Evolutionary conservation across 441 rosid species (phyloP).

Genomic region (Brassica balearica): DNA sequence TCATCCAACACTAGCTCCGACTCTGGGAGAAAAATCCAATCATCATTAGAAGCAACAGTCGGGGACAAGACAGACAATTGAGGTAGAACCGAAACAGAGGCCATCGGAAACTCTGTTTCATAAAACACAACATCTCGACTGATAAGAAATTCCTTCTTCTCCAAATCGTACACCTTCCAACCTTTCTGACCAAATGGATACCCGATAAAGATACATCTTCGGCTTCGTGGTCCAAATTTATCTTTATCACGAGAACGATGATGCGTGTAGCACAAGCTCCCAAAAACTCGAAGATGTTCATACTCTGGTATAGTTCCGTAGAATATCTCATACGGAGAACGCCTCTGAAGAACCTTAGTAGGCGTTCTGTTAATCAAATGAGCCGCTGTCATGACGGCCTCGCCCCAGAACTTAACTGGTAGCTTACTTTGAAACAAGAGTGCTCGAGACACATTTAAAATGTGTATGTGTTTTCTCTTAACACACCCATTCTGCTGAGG

Average conservation of each 20-base stretch:
- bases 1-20: too few relatives aligned
- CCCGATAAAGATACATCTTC: neutral
- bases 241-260: neutral
- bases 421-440: neutral
- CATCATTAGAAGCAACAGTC: too few relatives aligned
- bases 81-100: neutral
- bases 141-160: neutral
- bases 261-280: neutral
- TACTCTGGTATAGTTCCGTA: neutral
- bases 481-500: neutral
- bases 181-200: neutral
- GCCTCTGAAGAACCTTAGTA: neutral
- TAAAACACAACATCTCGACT: neutral
- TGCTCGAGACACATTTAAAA: neutral
- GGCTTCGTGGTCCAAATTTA: neutral
- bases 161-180: neutral
- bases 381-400: neutral
- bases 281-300: neutral
- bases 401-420: neutral
- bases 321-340: neutral
- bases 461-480: neutral
- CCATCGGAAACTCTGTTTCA: neutral
- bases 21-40: too few relatives aligned
- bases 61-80: too few relatives aligned
- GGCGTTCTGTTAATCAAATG: neutral